These are phyloP conservation scores for Hippophae tibetana DNA, from an alignment of 306 rosid species.

Conservation along the genomic window DNA sequence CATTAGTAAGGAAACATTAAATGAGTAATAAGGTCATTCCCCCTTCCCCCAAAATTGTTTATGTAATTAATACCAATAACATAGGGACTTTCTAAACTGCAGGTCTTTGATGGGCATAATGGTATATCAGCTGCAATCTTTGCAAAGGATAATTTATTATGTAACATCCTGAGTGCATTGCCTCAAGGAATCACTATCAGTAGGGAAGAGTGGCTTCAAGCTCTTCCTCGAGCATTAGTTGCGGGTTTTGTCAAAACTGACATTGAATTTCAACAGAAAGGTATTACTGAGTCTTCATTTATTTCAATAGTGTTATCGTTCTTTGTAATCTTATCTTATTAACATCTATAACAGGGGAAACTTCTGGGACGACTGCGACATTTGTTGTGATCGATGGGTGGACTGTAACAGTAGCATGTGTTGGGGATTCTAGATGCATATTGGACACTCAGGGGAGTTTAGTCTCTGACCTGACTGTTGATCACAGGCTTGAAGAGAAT, in stretches of 20 bases:
- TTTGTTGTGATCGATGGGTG: slow-evolving; percentile 78
- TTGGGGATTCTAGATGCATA: slow-evolving; percentile 98
- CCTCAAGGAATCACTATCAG: slow-evolving; percentile 73
- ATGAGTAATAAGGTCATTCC: slow-evolving; percentile 9
- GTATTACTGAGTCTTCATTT: slow-evolving; percentile 12
- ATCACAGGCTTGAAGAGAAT: slow-evolving; percentile 93
- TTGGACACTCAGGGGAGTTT: slow-evolving; percentile 88
- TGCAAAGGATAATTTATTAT: slow-evolving; percentile 69
- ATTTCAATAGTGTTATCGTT: slow-evolving; percentile 5
- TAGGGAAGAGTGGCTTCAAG: slow-evolving; percentile 92
- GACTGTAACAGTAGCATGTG: slow-evolving; percentile 98
- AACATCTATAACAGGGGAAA: slow-evolving; percentile 60
- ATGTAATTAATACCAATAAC: slow-evolving; percentile 15
- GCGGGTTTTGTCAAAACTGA: slow-evolving; percentile 97
- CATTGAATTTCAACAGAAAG: slow-evolving; percentile 94
- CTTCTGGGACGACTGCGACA: slow-evolving; percentile 98
- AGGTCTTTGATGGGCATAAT: slow-evolving; percentile 97
- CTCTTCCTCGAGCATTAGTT: slow-evolving; percentile 93
- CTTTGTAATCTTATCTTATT: slow-evolving; percentile 4
- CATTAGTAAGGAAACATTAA: no score
- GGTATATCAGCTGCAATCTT: slow-evolving; percentile 96
- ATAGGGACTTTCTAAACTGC: slow-evolving; percentile 33
- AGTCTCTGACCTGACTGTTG: slow-evolving; percentile 90
- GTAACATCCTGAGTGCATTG: slow-evolving; percentile 80
- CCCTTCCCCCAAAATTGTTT: slow-evolving; percentile 18